Evolutionary conservation across 306 rosid genomes (phyloP).

Genomic region (Phaseolus lunatus): DNA sequence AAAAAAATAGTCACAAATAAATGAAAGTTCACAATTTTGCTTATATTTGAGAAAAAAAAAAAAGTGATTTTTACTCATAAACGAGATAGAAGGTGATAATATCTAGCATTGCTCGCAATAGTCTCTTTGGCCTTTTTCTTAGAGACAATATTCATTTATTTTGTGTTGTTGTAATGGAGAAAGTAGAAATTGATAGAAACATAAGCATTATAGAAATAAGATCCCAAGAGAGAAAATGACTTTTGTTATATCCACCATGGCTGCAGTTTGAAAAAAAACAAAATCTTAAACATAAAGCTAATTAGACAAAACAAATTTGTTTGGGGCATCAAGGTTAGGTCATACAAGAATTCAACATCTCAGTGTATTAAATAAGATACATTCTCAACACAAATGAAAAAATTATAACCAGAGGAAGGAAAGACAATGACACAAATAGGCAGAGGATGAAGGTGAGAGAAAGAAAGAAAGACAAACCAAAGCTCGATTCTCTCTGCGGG

Average conservation of each 20-base stretch:
- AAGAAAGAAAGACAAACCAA: too few species aligned
- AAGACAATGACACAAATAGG: too few species aligned
- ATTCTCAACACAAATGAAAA: not conserved
- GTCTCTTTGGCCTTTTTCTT: not conserved
- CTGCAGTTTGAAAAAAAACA: conserved; percentile 53
- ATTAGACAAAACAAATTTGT: conserved; percentile 22
- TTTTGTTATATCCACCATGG: conserved; percentile 70
- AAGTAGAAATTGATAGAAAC: conserved; percentile 20
- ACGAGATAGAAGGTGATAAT: not conserved
- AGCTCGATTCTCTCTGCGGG: not conserved
- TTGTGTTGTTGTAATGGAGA: not conserved
- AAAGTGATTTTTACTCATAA: too few species aligned
- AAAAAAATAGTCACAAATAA: too few species aligned
- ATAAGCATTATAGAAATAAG: conserved; percentile 14
- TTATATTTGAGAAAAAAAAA: too few species aligned
- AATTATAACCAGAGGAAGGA: not conserved
- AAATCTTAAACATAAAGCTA: not conserved
- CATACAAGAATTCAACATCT: conserved; percentile 6
- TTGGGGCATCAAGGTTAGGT: not conserved
- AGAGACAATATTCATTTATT: conserved; percentile 18
- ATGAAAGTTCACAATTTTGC: too few species aligned
- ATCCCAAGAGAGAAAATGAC: conserved; percentile 39
- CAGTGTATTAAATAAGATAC: conserved; percentile 17
- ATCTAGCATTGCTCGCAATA: conserved; percentile 21
- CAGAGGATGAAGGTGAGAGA: too few species aligned